Conservation (phyloP, 148 eudicot genomes). For the Limonium bicolor region DNA sequence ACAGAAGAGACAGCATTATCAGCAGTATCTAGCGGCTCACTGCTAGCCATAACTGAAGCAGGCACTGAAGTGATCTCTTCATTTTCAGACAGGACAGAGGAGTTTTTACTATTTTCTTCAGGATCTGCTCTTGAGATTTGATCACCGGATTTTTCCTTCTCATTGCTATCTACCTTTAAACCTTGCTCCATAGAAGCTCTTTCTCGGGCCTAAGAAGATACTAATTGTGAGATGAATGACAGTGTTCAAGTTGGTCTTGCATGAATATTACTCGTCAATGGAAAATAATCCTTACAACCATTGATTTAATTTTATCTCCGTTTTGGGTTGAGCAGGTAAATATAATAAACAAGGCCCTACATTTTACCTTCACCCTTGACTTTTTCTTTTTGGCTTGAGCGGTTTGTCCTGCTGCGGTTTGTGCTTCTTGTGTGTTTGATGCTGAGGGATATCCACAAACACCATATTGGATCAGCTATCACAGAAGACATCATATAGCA, state of each 20-base stretch:
- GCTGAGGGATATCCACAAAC: slow-evolving; percentile 21
- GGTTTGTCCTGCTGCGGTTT: too few species aligned
- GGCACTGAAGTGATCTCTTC: slow-evolving; percentile 14
- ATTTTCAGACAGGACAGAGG: too few species aligned
- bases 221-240: slow-evolving; percentile 17
- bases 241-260: slow-evolving; percentile 3
- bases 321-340: neutral
- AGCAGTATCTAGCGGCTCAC: slow-evolving; percentile 24
- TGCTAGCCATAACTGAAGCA: slow-evolving; percentile 16
- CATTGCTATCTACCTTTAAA: slow-evolving; percentile 13
- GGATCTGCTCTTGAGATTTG: slow-evolving; percentile 24
- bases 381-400: slow-evolving; percentile 52
- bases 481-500: too few species aligned
- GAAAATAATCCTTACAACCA: too few species aligned
- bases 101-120: slow-evolving; percentile 28
- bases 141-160: slow-evolving; percentile 20
- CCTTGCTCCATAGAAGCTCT: slow-evolving; percentile 26
- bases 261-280: neutral
- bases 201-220: slow-evolving; percentile 38
- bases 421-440: slow-evolving; percentile 59
- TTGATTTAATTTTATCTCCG: neutral
- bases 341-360: neutral
- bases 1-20: slow-evolving; percentile 16
- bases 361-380: slow-evolving; percentile 60
- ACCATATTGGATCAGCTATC: neutral